These are phyloP conservation scores for Prunus campanulata DNA, from an alignment of 306 rosid species.

Conservation along the genomic window DNA sequence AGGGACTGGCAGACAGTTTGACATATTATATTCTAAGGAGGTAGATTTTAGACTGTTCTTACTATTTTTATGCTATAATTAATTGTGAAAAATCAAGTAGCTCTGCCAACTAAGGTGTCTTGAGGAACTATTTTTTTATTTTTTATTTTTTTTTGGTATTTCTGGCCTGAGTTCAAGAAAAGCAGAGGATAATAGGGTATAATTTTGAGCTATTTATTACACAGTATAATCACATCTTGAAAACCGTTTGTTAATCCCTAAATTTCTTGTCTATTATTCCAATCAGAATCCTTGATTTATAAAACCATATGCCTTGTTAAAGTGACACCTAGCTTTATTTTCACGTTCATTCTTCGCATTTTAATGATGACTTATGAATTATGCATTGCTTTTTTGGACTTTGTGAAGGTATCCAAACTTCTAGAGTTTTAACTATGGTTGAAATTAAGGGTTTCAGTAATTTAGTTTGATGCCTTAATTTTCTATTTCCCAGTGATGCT, in stretches of 20 bases:
- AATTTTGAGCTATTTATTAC: background rate
- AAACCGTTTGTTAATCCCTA: too few species aligned
- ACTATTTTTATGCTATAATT: background rate
- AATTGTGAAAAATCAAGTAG: background rate
- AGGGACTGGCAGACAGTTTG: slow-evolving; percentile 83
- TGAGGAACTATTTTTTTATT: background rate
- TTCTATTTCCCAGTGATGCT: background rate
- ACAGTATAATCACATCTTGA: background rate
- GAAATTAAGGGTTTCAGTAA: background rate
- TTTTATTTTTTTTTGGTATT: too few species aligned
- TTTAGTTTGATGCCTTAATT: background rate
- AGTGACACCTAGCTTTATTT: background rate
- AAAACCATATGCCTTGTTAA: background rate
- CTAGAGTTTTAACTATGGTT: background rate
- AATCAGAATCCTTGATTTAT: background rate
- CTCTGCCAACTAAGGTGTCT: background rate
- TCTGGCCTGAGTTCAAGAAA: background rate
- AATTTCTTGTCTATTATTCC: background rate
- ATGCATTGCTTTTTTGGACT: background rate
- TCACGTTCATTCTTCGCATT: background rate
- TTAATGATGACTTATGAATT: background rate
- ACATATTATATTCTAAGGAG: slow-evolving; percentile 58
- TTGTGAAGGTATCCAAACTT: background rate
- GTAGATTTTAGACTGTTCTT: slow-evolving; percentile 31
- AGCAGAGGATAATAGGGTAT: background rate